phyloP scores from a whole-genome alignment of 164 flowering plant species.

The Malania oleifera region DNA sequence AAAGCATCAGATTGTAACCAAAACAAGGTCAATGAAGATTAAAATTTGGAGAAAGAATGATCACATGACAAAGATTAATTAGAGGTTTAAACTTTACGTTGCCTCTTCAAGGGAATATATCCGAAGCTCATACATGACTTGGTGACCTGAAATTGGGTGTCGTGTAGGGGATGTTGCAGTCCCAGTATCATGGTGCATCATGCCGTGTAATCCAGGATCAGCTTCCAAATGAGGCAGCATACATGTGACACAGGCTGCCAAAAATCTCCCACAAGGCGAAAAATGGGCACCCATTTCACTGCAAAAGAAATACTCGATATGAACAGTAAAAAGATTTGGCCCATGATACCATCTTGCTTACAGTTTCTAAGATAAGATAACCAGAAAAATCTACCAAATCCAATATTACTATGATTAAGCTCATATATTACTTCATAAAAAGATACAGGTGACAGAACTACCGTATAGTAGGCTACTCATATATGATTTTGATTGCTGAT shows the following conservation, averaged over 20 bases:
- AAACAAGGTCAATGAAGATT: not conserved
- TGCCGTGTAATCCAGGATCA: constrained; percentile 66
- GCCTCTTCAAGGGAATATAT: constrained; percentile 95
- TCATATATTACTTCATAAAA: not conserved
- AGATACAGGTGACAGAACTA: not conserved
- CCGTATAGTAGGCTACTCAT: not conserved
- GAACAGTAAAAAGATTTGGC: too few species aligned
- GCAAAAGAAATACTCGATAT: constrained; percentile 16
- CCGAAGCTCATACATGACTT: constrained; percentile 91
- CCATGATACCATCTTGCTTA: too few species aligned
- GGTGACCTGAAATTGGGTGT: constrained; percentile 89
- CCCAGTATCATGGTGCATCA: constrained; percentile 53
- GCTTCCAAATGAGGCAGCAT: constrained; percentile 70
- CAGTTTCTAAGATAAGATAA: not conserved
- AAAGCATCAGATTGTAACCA: not conserved
- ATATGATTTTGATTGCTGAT: not conserved
- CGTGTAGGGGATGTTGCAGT: constrained; percentile 88
- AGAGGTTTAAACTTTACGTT: constrained; percentile 48
- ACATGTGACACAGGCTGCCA: constrained; percentile 99
- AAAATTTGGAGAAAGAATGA: not conserved
- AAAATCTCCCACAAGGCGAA: constrained; percentile 97
- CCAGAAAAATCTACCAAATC: not conserved
- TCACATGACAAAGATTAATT: not conserved
- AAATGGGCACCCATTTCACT: constrained; percentile 99
- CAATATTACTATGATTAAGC: too few species aligned